phyloP scores from a whole-genome alignment of 805 yeast genomes.

The Trichomonascus vanleenenianus region DNA sequence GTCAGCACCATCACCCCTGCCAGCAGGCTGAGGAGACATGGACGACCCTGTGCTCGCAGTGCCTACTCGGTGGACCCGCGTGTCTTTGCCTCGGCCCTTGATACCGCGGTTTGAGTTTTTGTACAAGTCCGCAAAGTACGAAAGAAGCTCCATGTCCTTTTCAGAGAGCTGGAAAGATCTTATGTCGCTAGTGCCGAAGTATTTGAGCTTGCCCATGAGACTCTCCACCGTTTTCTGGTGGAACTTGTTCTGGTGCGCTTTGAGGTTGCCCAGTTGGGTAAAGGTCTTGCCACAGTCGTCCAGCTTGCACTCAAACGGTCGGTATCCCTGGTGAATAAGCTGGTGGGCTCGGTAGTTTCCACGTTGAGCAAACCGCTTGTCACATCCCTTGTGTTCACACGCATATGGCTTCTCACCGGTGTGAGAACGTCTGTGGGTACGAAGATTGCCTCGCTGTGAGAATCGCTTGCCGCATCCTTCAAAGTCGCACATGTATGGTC shows the following conservation, averaged over 20 bases:
- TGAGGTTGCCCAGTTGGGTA: conserved; percentile 87
- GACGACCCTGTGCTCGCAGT: neutral
- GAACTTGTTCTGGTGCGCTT: conserved; percentile 88
- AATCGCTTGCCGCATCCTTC: conserved; percentile 63
- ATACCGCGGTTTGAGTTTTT: conserved; percentile 88
- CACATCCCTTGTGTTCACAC: conserved; percentile 56
- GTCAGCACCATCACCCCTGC: no score
- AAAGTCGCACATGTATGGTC: conserved; percentile 72
- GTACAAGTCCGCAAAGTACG: conserved; percentile 74
- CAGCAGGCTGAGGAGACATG: no score
- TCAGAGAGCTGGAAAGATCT: conserved; percentile 35
- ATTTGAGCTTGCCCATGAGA: conserved; percentile 44
- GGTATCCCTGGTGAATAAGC: conserved; percentile 69
- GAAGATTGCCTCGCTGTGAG: conserved; percentile 83
- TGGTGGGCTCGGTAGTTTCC: conserved; percentile 88
- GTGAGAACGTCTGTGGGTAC: conserved; percentile 79
- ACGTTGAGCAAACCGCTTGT: conserved; percentile 73
- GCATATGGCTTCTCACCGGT: conserved; percentile 89
- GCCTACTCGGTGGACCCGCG: conserved; percentile 6
- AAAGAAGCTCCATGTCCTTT: conserved; percentile 60
- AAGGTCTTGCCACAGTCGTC: conserved; percentile 79
- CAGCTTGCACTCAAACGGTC: conserved; percentile 72
- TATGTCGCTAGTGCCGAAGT: conserved; percentile 16
- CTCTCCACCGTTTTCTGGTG: conserved; percentile 64
- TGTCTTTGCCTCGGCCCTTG: conserved; percentile 74